Base-by-base conservation (phyloP, 345 rosid species). In the Gynandropsis gynandra region DNA sequence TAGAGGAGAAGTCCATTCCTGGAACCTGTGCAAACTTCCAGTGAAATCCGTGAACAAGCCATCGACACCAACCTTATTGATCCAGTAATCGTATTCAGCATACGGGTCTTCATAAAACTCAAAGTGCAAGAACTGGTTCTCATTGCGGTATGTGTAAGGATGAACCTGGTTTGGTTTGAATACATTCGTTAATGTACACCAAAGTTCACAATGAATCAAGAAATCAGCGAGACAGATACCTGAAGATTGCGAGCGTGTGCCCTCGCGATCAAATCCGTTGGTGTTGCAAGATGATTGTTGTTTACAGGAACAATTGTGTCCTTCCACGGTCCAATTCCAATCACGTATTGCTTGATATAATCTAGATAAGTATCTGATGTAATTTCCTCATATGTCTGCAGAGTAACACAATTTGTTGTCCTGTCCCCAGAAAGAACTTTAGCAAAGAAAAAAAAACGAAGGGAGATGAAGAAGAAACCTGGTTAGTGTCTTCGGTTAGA, bases 301-400 rank as follows among this genome's bases (percentile, higher is more conserved):
- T 5, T 47, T 2, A 69, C 89, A 45, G 95, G 96, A 61, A 87
- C 93, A 33, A 90, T 48, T 1, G 98, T 87, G 59, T 92, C 96
- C 63, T 92, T 92, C 96, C 98, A 92, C 13, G 96, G 98, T 57
- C 98, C 98, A 35, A 92, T 87, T n/a, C 98, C 98, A 29, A 87
- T 69, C 24, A 81, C 93, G 34, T 92, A 92, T 2, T 73, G 77
- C 62, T 79, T 82, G 29, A 92, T 78, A 71, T 67, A 85, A 70
- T 76, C 74, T 5, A 92, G 74, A 67, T 85, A 92, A 31, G 34
- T 37, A 58, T 92, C 86, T 3, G 96, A 87, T 60, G 90, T 92
- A 38, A 92, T 84, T 64, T 92, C 96, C 62, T 71, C 71, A 47
- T 82, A 92, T 11, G 96, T 74, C 98, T 87, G 90, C 81, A 70